Base-by-base conservation (phyloP, 1,139 yeast species). In the Groenewaldozyma auringiensis region DNA sequence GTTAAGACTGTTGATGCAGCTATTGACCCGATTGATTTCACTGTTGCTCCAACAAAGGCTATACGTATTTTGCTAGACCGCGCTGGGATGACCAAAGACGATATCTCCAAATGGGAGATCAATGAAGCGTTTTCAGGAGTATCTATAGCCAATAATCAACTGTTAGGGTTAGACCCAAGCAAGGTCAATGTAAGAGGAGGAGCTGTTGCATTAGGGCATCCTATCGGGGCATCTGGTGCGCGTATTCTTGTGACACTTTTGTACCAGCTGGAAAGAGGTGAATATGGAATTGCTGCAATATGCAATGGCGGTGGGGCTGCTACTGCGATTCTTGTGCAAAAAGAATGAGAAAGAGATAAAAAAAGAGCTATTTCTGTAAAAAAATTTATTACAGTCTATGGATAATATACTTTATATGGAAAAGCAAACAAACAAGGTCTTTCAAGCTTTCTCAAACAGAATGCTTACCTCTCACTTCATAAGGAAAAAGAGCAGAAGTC, bases 281-380 rank as follows among this genome's bases (percentile, higher is more conserved):
- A 83, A 69, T 71, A 80, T 53, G 97, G 97, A 65, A 84, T 79
- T 56, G 95, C 95, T 57, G 96, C 85, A 66, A 81, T 88, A 62
- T 88, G 96, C 75, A 88, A 88, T 66, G 96, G 96, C 71, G 97
- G 97, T 61, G 96, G 96, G 63, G 96, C 95, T 64, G 95, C 96
- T 42, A 83, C 95, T 42, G 75, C 89, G 18, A 67, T 83, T 51
- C 78, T 83, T 51, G 73, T 83, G 51, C 85, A 82, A 69, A 77
- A 65, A 58, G 11, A 6, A 11, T 35, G 25, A 40, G 25, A 8
- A 31, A 16, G 11, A 25, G 9, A 38, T 38, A 22, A 31, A 40
- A 14, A 27, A 29, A 14, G 16, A 29, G 22, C 8, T 16, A 8
- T 40, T 11, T 21, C 9, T 18, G 20, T 38, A 38, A 13, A 11